Conservation (phyloP, 768 basidiomycete genomes). For the Strobilomyces echinocephalus region DNA sequence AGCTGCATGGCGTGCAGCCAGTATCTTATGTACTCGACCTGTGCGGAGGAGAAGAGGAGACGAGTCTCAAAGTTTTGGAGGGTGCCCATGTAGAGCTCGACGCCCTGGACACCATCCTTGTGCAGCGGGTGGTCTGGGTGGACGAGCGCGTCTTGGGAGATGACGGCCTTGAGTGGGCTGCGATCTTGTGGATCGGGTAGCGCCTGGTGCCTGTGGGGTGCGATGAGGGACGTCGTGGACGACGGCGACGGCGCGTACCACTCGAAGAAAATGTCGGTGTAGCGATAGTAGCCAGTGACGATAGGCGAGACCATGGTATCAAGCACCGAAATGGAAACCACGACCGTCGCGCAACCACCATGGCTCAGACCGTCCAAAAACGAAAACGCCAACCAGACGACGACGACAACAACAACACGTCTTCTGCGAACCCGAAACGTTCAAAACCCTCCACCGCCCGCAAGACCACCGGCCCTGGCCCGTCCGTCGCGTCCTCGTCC, state of each 20-base stretch:
- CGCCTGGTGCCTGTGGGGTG: slow-evolving; percentile 44
- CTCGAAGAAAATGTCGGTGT: slow-evolving; percentile 81
- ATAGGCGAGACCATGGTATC: slow-evolving; percentile 37
- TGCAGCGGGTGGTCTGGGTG: slow-evolving; percentile 71
- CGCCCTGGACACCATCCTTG: slow-evolving; percentile 56
- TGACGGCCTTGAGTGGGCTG: slow-evolving; percentile 60
- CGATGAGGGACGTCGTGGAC: not conserved
- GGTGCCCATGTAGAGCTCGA: slow-evolving; percentile 73
- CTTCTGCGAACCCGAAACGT: slow-evolving; percentile 38
- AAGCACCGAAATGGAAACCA: slow-evolving; percentile 10
- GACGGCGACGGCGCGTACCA: slow-evolving; percentile 42
- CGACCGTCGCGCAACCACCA: slow-evolving; percentile 22
- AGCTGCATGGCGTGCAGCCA: slow-evolving; percentile 75
- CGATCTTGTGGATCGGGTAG: slow-evolving; percentile 57
- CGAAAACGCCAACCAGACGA: slow-evolving; percentile 36
- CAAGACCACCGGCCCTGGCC: slow-evolving; percentile 73
- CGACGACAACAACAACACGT: slow-evolving; percentile 33
- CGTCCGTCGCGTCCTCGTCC: slow-evolving; percentile 26
- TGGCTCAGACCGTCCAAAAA: slow-evolving; percentile 70
- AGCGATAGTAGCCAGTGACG: slow-evolving; percentile 73
- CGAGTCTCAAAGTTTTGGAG: slow-evolving; percentile 69
- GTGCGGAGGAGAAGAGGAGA: slow-evolving; percentile 77
- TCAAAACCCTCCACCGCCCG: slow-evolving; percentile 62
- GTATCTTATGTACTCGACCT: slow-evolving; percentile 81
- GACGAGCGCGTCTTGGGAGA: slow-evolving; percentile 69